Percentiles rank a stretch among this genome's conserved stretches.
These are phyloP conservation scores for Hygrocybe punicea DNA, from an alignment of 768 basidiomycete species.

Conservation along the genomic window DNA sequence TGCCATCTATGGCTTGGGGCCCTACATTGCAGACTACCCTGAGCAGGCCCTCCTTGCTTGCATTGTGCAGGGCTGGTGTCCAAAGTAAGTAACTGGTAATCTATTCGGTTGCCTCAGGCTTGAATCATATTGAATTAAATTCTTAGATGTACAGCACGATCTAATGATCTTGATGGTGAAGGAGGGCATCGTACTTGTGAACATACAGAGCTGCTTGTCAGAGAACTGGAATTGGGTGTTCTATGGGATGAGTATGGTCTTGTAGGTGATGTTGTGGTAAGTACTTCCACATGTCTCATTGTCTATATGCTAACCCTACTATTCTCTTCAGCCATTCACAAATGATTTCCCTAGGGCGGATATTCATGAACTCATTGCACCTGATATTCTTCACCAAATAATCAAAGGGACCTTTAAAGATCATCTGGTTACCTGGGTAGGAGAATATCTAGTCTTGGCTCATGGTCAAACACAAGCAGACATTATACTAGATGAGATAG, in stretches of 20 bases:
- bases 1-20: constrained; percentile 32
- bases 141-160: constrained; percentile 24
- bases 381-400: constrained; percentile 36
- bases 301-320: background rate
- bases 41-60: constrained; percentile 34
- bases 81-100: constrained; percentile 27
- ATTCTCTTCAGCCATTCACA: constrained; percentile 1
- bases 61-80: constrained; percentile 37
- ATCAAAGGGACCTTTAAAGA: constrained; percentile 40
- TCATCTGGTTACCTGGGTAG: constrained; percentile 36
- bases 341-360: constrained; percentile 32
- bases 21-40: constrained; percentile 42
- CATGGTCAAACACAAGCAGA: constrained; percentile 16
- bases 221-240: constrained; percentile 10
- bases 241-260: constrained; percentile 36
- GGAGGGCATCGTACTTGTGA: constrained; percentile 13
- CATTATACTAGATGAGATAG: constrained; percentile 31
- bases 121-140: background rate
- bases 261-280: constrained; percentile 30
- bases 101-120: no score
- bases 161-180: constrained; percentile 25
- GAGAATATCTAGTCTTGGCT: constrained; percentile 19
- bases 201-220: constrained; percentile 19
- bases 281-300: background rate
- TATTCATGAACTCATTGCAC: constrained; percentile 31